A percentile compares a stretch with the other conserved stretches of the same genome.
These are phyloP conservation scores for Sporothrix sp. DNA, from an alignment of 2,329 filamentous ascomycete species.

Conservation along the genomic window DNA sequence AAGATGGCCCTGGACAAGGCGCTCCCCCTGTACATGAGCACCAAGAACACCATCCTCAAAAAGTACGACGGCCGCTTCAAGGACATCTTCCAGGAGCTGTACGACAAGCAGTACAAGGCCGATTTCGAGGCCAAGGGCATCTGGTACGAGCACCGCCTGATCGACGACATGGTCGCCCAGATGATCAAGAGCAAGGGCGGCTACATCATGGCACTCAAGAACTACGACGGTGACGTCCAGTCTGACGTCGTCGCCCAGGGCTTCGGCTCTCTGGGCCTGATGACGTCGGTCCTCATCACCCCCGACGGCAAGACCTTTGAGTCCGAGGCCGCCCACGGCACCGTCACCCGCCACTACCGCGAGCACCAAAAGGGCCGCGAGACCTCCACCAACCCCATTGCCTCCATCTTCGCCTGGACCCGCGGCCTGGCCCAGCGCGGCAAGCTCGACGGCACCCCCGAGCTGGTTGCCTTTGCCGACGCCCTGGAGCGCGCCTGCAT, in stretches of 20 bases:
- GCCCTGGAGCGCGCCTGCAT: conserved; percentile 85
- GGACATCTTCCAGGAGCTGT: conserved; percentile 98
- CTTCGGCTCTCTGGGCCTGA: conserved; percentile 93
- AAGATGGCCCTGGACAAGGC: conserved; percentile 84
- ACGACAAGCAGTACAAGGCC: conserved; percentile 75
- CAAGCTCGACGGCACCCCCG: conserved; percentile 84
- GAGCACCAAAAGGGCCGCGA: conserved; percentile 97
- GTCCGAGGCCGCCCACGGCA: conserved; percentile 95
- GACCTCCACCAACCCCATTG: conserved; percentile 97
- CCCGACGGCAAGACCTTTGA: conserved; percentile 96
- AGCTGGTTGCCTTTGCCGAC: conserved; percentile 85
- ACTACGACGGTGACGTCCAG: conserved; percentile 98
- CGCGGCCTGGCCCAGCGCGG: conserved; percentile 88
- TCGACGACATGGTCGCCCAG: conserved; percentile 99
- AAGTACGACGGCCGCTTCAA: conserved; percentile 98
- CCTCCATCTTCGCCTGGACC: conserved; percentile 98
- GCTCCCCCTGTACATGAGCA: conserved; percentile 98
- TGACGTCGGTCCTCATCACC: conserved; percentile 96
- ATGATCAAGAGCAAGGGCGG: conserved; percentile 99
- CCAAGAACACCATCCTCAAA: conserved; percentile 99
- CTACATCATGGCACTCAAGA: conserved; percentile 97
- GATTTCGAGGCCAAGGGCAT: conserved; percentile 86
- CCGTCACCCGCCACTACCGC: conserved; percentile 95
- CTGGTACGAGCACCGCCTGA: conserved; percentile 99
- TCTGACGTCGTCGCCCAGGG: conserved; percentile 97